Evolutionary conservation across 2,329 filamentous ascomycete genomes (phyloP), one percentile per base, ranked within the genome.

Genomic region (Parastagonospora avenae): DNA sequence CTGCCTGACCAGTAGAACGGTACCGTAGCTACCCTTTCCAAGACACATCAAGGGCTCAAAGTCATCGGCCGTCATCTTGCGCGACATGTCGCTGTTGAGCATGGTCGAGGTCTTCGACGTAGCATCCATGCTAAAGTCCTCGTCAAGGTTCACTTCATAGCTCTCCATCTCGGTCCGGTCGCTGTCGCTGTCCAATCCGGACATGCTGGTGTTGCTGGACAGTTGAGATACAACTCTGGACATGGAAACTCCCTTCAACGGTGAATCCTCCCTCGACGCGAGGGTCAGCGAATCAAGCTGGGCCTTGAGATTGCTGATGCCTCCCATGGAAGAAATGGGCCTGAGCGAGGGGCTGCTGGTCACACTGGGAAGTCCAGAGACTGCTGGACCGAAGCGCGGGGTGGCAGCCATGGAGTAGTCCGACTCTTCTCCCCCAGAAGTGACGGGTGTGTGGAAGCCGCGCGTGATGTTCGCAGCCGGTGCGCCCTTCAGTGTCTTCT

Each of bases 11-110:
- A 99, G 82, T 39, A 96, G 79, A 9, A 99, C 95, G 0, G 93
- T 99, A 31, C 94, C 94, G 71, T 94, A 99, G 11, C 94, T 92
- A 42, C 94, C 94, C 72, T 97, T 97, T 49, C 95, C 95, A 16
- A 99, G 86, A 73, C 93, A 97, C 42, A 91, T 90, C 43, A 99
- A 78, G 9, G 90, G 86, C 66, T 96, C 89, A 71, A 99, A 99
- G 72, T 99, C 94, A 9, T 87, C 85, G 2, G 92, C 87, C 8
- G 88, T 89, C 89, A 97, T 97, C 79, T 99, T 97, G 58, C 90
- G 85, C 54, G 79, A 77, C 24, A 83, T 82, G 61, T 85, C 84
- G 38, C 59, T 65, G 12, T 63, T 60, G 8, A 64, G 50, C 60
- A 72, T 66, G 6, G 66, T 72, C 7, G 65, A 69, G 4, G 65